Evolutionary conservation across 2,329 filamentous ascomycete species (phyloP), one percentile per base, ranked within the genome.

Genomic region (Colletotrichum brevisporum): DNA sequence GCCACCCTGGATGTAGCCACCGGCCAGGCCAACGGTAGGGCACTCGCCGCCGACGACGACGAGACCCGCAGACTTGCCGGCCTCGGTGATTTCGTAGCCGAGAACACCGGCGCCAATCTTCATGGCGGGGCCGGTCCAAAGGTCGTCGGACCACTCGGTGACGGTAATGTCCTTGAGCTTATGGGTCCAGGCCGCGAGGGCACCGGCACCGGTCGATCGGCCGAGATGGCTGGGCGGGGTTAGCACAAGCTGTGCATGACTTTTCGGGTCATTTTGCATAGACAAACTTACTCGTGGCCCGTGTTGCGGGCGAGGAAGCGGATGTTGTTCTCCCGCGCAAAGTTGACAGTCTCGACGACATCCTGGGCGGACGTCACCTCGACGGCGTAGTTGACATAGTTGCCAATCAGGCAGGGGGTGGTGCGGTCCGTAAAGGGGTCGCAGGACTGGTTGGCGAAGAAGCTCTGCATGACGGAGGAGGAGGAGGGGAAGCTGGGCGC

Each of bases 1-100:
- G 15, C 88, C 90, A 5, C 88, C 89, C 74, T 89, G 87, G 3
- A 81, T 84, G 72, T 86, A 91, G 1, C 89, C 89, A 16, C 89
- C 90, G 0, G 86, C 84, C 8, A 88, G 72, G 1, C 88, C 89
- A 5, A 91, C 88, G 0, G 84, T 86, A 0, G 83, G 77, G 71
- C 84, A 86, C 58, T 84, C 81, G 1, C 86, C 86, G 10, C 79
- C 81, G 2, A 88, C 80, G 6, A 86, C 79, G 13, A 81, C 75
- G 2, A 70, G 67, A 24, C 63, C 63, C 13, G 57, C 18, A 10
- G 52, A 47, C 45, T 70, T 68, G 53, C 52, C 31, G 41, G 57
- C 67, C 57, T 70, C 67, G 50, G 63, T 70, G 27, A 81, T 80
- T 47, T 90, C 86, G 26, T 75, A 79, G 0, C 80, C 86, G 50